Conservation (phyloP, 225 moss, liverwort and hornwort species). For the Neckera pumila region DNA sequence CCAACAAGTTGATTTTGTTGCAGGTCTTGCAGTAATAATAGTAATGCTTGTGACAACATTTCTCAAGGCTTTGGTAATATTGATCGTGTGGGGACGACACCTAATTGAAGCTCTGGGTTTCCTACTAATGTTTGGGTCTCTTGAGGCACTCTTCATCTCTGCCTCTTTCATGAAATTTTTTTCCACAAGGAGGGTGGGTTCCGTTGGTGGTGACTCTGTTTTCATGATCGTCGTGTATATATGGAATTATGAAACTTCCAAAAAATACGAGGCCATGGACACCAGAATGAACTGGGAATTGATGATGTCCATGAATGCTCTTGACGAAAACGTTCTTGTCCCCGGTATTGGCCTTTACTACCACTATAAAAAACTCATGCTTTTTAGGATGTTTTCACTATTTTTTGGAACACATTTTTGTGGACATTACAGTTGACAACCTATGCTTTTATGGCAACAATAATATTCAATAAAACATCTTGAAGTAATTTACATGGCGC, state of each 20-base stretch:
- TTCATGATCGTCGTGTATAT: slow-evolving; percentile 61
- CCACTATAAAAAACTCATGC: no score
- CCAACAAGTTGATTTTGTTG: background rate
- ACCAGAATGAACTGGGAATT: slow-evolving; percentile 36
- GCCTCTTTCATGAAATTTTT: slow-evolving; percentile 46
- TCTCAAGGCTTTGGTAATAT: slow-evolving; percentile 48
- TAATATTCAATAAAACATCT: no score
- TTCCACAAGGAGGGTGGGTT: slow-evolving; percentile 56
- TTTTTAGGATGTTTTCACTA: no score
- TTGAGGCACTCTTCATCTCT: slow-evolving; percentile 43
- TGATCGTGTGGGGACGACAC: slow-evolving; percentile 40
- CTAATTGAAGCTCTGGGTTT: slow-evolving; percentile 24
- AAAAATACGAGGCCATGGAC: slow-evolving; percentile 52
- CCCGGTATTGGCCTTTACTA: slow-evolving; percentile 55
- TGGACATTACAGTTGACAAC: no score
- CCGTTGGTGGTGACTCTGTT: slow-evolving; percentile 37
- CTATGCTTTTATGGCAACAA: no score
- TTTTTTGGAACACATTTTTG: no score
- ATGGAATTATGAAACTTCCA: slow-evolving; percentile 63
- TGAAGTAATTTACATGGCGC: background rate
- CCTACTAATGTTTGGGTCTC: slow-evolving; percentile 41
- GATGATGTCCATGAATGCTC: slow-evolving; percentile 14
- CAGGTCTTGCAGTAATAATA: slow-evolving; percentile 54
- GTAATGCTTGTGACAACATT: slow-evolving; percentile 66
- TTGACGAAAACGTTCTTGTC: slow-evolving; percentile 29